Evolutionary conservation across 768 basidiomycete genomes (phyloP).

Genomic region (Leccinum uliginosum): DNA sequence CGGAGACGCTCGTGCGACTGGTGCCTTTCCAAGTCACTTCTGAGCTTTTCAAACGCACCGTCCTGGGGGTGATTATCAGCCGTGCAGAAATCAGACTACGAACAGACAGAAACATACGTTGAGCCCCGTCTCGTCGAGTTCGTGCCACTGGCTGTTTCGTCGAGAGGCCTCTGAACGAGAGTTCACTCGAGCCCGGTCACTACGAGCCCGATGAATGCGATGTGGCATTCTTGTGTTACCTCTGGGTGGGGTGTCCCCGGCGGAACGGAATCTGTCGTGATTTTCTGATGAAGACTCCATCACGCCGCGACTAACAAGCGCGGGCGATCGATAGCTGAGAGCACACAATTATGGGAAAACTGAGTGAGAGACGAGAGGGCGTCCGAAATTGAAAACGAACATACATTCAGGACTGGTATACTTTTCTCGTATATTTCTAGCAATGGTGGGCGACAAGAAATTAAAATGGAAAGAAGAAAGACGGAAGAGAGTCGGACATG

Average conservation of each 20-base stretch:
- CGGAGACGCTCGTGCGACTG: slow-evolving; percentile 22
- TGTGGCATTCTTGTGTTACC: slow-evolving; percentile 43
- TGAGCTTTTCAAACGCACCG: slow-evolving; percentile 45
- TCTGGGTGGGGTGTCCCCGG: slow-evolving; percentile 13
- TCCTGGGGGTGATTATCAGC: slow-evolving; percentile 32
- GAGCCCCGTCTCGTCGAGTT: slow-evolving; percentile 50
- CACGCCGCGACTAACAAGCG: slow-evolving; percentile 18
- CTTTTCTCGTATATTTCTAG: background rate
- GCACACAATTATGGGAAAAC: background rate
- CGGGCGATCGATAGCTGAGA: slow-evolving; percentile 5
- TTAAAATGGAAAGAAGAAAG: no score
- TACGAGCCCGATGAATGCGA: slow-evolving; percentile 49
- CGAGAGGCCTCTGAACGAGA: background rate
- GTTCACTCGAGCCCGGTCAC: slow-evolving; percentile 16
- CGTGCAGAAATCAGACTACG: background rate
- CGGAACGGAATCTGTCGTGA: slow-evolving; percentile 11
- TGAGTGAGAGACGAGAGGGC: background rate
- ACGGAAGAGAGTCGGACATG: slow-evolving; percentile 2
- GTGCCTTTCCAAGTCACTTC: slow-evolving; percentile 50
- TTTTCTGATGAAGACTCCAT: slow-evolving; percentile 2
- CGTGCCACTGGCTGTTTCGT: slow-evolving; percentile 27
- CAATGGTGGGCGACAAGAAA: background rate
- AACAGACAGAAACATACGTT: slow-evolving; percentile 39
- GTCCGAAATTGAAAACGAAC: background rate
- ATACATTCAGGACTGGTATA: background rate